Conservation (phyloP, 2,329 filamentous ascomycete species). For the Aspergillus sp. region DNA sequence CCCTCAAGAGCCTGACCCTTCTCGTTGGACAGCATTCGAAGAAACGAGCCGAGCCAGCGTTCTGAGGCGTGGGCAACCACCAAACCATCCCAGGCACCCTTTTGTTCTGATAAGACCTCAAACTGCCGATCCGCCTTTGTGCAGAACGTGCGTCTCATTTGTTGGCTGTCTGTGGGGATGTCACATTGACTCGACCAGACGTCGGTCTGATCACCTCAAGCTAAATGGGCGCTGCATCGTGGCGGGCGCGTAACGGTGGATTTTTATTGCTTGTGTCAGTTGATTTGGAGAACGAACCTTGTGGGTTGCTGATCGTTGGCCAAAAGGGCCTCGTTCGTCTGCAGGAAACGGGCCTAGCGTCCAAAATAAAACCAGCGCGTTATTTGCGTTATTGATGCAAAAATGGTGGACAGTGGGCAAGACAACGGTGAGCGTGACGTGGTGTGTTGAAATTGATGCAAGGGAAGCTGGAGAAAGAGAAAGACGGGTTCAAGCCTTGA, state of each 20-base stretch:
- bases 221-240: constrained; percentile 3
- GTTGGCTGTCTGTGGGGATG: constrained; percentile 22
- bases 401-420: background rate
- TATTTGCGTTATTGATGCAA: background rate
- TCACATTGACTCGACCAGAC: constrained; percentile 18
- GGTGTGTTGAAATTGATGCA: background rate
- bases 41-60: background rate
- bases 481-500: background rate
- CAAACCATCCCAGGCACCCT: constrained; percentile 12
- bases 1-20: background rate
- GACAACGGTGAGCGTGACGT: background rate
- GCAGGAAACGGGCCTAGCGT: constrained; percentile 1
- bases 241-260: constrained; percentile 25
- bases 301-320: constrained; percentile 2
- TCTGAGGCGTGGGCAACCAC: constrained; percentile 11
- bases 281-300: constrained; percentile 1
- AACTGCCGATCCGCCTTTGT: constrained; percentile 16
- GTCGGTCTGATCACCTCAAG: constrained; percentile 12
- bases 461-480: background rate
- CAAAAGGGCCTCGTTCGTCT: background rate
- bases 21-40: background rate
- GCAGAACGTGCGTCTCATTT: constrained; percentile 19
- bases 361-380: background rate
- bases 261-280: constrained; percentile 16
- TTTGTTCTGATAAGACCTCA: constrained; percentile 15